Percentiles rank a stretch among this genome's conserved stretches.
Conservation (phyloP, 2,329 filamentous ascomycete species). For the Endocalyx cinctus region DNA sequence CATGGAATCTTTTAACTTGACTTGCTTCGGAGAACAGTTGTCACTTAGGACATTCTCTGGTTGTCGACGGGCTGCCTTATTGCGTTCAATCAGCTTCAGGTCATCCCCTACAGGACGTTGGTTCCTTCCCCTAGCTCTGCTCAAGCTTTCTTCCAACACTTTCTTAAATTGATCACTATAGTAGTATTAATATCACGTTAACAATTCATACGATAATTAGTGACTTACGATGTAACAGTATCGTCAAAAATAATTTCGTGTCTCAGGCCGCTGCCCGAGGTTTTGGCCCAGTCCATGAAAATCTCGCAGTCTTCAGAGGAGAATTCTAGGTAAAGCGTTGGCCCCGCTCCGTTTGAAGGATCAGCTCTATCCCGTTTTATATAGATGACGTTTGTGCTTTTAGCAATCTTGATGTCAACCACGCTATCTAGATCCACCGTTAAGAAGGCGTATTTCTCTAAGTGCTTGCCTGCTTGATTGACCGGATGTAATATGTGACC, state of each 20-base stretch:
- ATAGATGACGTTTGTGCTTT: slow-evolving; percentile 10
- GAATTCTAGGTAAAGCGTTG: slow-evolving; percentile 22
- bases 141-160: slow-evolving; percentile 8
- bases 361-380: slow-evolving; percentile 5
- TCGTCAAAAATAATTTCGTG: no score
- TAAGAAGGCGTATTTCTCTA: no score
- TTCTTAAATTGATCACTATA: slow-evolving; percentile 13
- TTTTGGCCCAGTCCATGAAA: slow-evolving; percentile 19
- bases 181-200: slow-evolving; percentile 2
- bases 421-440: no score
- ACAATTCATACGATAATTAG: no score
- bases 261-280: no score
- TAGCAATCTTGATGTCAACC: slow-evolving; percentile 14
- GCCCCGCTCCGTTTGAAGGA: slow-evolving; percentile 3
- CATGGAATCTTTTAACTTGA: slow-evolving; percentile 20
- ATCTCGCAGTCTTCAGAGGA: slow-evolving; percentile 8
- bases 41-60: not conserved
- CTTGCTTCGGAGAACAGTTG: slow-evolving; percentile 1
- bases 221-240: no score
- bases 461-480: no score
- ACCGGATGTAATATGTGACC: no score
- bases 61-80: slow-evolving; percentile 7
- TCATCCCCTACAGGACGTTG: slow-evolving; percentile 13
- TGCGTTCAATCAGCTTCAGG: slow-evolving; percentile 20
- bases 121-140: slow-evolving; percentile 4